Evolutionary conservation across 23 red algal genomes (phyloP), one percentile per base, ranked within the genome.

Genomic region (Cyanidiococcus yangmingshanensis): DNA sequence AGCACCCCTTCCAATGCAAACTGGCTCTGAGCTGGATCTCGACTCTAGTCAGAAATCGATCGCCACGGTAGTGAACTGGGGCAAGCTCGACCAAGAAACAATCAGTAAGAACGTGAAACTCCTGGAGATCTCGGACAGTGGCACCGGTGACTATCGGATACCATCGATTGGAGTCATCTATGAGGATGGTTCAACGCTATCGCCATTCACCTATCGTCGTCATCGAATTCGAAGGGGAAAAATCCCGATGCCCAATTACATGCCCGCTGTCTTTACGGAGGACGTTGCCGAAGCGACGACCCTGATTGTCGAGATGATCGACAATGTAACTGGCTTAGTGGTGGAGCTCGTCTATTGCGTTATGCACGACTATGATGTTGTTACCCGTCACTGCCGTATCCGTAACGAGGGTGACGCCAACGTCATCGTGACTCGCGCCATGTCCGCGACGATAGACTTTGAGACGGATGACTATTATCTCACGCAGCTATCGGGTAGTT

Each of bases 41-140:
- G 74, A 76, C 74, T 15, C 74, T 30, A 21, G 35, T 2, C 21
- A 25, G 39, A 15, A 76, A 35, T 35, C 37, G 21, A 76, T 2
- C 2, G 31, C 74, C 25, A 24, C 36, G 16, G 39, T 35, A 18
- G 74, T 50, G 1, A 96, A 96, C 79, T 96, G 92, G 92, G 80
- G 82, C 18, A 82, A 83, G 58, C 80, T 96, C 67, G 92, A 96
- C 77, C 92, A 86, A 2, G 87, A 96, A 82, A 58, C 84, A 26
- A 38, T 96, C 45, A 87, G 92, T 18, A 96, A 96, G 77, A 96
- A 90, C 45, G 86, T 87, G 37, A 90, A 96, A 68, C 50, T 96
- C 75, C 75, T 96, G 16, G 92, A 96, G 74, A 90, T 96, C 87
- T 87, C 92, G 1, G 92, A 96, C 57, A 75, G 77, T 26, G 87